These are phyloP conservation scores for Pseudogymnoascus sp. DNA, from an alignment of 2,329 filamentous ascomycete species.

Conservation along the genomic window DNA sequence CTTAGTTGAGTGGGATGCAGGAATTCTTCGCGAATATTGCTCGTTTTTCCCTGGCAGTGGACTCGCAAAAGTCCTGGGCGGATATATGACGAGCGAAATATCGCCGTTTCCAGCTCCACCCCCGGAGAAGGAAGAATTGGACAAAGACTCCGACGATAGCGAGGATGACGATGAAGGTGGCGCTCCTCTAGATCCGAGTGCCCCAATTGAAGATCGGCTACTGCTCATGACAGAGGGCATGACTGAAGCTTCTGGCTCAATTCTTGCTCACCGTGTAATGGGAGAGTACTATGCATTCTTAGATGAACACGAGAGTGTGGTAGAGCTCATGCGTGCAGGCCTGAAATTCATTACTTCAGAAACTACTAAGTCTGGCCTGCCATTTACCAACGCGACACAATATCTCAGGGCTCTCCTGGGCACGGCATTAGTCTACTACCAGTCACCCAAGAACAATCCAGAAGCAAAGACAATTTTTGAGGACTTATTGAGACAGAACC, in stretches of 20 bases:
- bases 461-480: constrained; percentile 86
- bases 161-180: constrained; percentile 46
- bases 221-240: constrained; percentile 73
- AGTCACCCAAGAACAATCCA: constrained; percentile 78
- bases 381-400: constrained; percentile 61
- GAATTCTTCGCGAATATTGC: constrained; percentile 71
- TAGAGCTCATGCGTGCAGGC: constrained; percentile 71
- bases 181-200: constrained; percentile 44
- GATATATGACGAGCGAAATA: constrained; percentile 71
- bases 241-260: constrained; percentile 53
- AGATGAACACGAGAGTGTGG: constrained; percentile 76
- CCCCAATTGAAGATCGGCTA: constrained; percentile 70
- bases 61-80: constrained; percentile 70
- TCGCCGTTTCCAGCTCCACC: constrained; percentile 62
- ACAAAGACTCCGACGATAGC: constrained; percentile 39
- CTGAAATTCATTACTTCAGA: constrained; percentile 52
- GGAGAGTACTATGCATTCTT: constrained; percentile 74
- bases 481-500: constrained; percentile 65
- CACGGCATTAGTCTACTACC: constrained; percentile 83
- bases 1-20: constrained; percentile 67
- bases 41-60: constrained; percentile 77
- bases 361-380: constrained; percentile 56
- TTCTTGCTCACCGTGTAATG: constrained; percentile 75
- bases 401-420: constrained; percentile 68
- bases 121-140: constrained; percentile 25